These are phyloP conservation scores for Pythium insidiosum DNA, from an alignment of 352 stramenopile genomes.

Conservation along the genomic window DNA sequence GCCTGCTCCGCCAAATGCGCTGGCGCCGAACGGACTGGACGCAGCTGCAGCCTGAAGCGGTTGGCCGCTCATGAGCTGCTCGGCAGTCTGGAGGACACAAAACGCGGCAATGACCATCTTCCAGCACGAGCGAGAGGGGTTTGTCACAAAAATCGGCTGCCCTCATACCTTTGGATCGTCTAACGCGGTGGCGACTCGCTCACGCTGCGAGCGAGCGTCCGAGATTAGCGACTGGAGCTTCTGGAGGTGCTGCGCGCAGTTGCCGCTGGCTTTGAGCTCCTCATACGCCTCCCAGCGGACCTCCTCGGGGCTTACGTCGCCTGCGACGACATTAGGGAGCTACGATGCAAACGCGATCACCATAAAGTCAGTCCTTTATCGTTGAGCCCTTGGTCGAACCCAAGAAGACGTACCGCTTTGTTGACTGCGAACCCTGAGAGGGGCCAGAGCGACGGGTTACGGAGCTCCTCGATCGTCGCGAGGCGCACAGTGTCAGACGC, in stretches of 20 bases:
- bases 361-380: background rate
- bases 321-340: conserved; percentile 45
- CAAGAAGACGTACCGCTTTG: conserved; percentile 36
- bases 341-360: conserved; percentile 3
- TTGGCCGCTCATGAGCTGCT: conserved; percentile 51
- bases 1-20: conserved; percentile 21
- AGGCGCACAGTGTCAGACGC: conserved; percentile 32
- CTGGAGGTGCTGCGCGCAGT: conserved; percentile 27
- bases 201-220: conserved; percentile 44
- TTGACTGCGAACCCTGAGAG: conserved; percentile 57
- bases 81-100: conserved; percentile 19
- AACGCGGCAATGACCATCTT: background rate
- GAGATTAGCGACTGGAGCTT: conserved; percentile 25
- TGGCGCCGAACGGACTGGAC: conserved; percentile 7
- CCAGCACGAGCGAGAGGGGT: background rate
- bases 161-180: conserved; percentile 24
- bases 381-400: conserved; percentile 27
- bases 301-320: conserved; percentile 59
- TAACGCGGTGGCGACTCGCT: conserved; percentile 35
- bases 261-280: conserved; percentile 39
- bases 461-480: conserved; percentile 52
- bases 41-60: conserved; percentile 14
- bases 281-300: conserved; percentile 51
- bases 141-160: background rate
- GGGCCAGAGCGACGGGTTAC: conserved; percentile 37